A percentile compares a stretch with the other conserved stretches of the same genome.
These are phyloP conservation scores for Monosporozyma solicola DNA, from an alignment of 805 yeast species.

Conservation along the genomic window DNA sequence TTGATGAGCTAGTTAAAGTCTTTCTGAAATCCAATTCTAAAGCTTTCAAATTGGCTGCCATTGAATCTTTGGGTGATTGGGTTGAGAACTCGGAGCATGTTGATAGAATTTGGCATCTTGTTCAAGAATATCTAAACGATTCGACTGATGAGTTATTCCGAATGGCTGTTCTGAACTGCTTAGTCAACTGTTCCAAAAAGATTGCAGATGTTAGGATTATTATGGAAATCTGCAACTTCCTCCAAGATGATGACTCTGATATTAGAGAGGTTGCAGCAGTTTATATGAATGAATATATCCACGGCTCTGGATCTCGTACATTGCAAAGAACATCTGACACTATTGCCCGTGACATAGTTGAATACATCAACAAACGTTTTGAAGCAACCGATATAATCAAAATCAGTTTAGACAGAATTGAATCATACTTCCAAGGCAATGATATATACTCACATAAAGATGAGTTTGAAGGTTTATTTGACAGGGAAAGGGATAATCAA, in stretches of 20 bases:
- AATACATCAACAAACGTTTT: not conserved
- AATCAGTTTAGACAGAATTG: not conserved
- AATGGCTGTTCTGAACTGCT: slow-evolving; percentile 18
- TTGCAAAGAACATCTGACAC: not conserved
- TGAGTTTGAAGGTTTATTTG: slow-evolving; percentile 42
- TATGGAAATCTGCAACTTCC: slow-evolving; percentile 29
- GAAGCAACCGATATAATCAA: not conserved
- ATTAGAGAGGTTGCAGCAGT: slow-evolving; percentile 42
- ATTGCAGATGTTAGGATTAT: slow-evolving; percentile 7
- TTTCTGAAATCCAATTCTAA: slow-evolving; percentile 33
- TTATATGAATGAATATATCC: slow-evolving; percentile 30
- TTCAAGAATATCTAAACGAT: slow-evolving; percentile 12
- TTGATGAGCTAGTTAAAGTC: slow-evolving; percentile 15
- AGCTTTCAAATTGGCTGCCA: slow-evolving; percentile 38
- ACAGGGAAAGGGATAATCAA: slow-evolving; percentile 58
- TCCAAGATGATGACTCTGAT: slow-evolving; percentile 61
- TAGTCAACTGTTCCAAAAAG: slow-evolving; percentile 9
- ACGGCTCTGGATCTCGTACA: no score
- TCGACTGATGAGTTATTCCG: slow-evolving; percentile 19
- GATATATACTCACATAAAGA: slow-evolving; percentile 12
- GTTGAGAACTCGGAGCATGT: slow-evolving; percentile 23
- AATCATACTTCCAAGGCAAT: slow-evolving; percentile 7
- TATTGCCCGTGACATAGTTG: not conserved
- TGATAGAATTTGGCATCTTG: slow-evolving; percentile 6
- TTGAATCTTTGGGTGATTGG: slow-evolving; percentile 43